Base-by-base conservation (phyloP, 352 stramenopile species). In the Pythium plurisporium region DNA sequence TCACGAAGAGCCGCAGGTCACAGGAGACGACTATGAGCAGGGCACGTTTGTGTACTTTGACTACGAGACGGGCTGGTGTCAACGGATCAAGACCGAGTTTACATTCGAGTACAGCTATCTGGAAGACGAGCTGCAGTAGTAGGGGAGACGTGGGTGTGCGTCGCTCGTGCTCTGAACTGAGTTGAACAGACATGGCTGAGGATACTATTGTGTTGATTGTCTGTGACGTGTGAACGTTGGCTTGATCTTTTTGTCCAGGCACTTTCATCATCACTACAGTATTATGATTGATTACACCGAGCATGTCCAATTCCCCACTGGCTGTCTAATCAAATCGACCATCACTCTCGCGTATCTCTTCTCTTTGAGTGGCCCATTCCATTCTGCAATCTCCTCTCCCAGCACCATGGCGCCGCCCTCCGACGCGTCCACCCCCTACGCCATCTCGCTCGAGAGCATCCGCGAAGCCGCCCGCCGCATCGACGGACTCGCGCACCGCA, bases 1-100 rank as follows among this genome's bases (percentile, higher is more conserved):
- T 30, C 96, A 99, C 64, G 87, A 98, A 69, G 96, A 99, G 73
- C 94, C 95, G 12, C 82, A 96, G 64, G 73, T 97, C 14, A 98
- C 96, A 47, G 98, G 94, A 2, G 95, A 99, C 56, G 95, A 99
- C 64, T 99, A 99, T 78, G 97, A 99, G 74, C 94, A 99, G 78
- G 97, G 97, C 65, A 99, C 97, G 29, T 99, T 99, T 75, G 92
- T 99, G 14, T 99, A 99, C 79, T 99, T 99, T 79, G 97, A 99
- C 79, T 99, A 99, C 72, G 96, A 99, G 79, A 98, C 86, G 25
- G 95, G 95, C 60, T 99, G 96, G 96, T 99, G 95, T 73, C 95
- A 99, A 73, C 86, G 96, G 59, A 98, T 99, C 78, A 99, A 99
- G 76, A 90, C 91, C 33, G 96, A 99, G 76, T 99, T 99, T 76